Evolutionary conservation across 176 grass and related monocot species (phyloP).

Genomic region (Oryza punctata): DNA sequence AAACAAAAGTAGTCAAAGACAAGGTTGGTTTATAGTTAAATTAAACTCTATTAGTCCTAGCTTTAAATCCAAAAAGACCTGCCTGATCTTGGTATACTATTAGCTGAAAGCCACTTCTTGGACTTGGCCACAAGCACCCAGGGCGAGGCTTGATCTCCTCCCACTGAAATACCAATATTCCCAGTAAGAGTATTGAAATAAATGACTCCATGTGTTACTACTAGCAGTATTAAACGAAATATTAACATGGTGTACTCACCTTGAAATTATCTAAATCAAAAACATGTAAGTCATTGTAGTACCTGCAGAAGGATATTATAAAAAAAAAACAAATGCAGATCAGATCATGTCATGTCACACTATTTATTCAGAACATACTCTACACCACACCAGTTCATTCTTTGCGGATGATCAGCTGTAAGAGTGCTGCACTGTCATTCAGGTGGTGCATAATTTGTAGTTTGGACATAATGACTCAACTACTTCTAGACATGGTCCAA

Average conservation of each 20-base stretch:
- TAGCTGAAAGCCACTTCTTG: conserved; percentile 99
- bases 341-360: background rate
- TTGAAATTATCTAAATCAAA: conserved; percentile 97
- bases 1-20: conserved; percentile 12
- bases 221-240: conserved; percentile 12
- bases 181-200: conserved; percentile 35
- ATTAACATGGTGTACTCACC: conserved; percentile 49
- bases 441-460: conserved; percentile 4
- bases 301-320: conserved; percentile 53
- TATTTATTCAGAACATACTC: conserved; percentile 17
- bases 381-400: background rate
- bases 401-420: conserved; percentile 19
- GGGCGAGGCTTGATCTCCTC: conserved; percentile 93
- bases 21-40: background rate
- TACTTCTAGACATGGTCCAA: conserved; percentile 5
- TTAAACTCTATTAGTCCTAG: background rate
- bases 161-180: conserved; percentile 64
- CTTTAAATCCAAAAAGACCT: conserved; percentile 42
- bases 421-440: conserved; percentile 28
- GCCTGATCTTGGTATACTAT: conserved; percentile 94
- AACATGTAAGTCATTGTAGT: conserved; percentile 91
- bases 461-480: background rate
- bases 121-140: conserved; percentile 90
- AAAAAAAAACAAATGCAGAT: conserved; percentile 29
- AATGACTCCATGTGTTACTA: conserved; percentile 11